phyloP scores from a whole-genome alignment of 306 rosid genomes.

The Mucuna pruriens region DNA sequence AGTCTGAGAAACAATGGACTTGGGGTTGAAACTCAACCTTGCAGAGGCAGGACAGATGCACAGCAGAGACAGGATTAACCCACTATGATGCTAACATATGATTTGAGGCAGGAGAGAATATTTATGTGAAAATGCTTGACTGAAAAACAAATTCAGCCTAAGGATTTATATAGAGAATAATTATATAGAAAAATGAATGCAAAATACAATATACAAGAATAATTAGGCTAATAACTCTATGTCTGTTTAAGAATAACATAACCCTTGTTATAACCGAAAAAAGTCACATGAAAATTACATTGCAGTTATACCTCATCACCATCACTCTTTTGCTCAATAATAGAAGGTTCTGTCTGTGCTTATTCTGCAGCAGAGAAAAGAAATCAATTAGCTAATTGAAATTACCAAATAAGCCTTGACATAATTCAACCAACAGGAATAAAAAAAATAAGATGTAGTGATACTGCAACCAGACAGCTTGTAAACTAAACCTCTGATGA shows the following conservation, averaged over 20 bases:
- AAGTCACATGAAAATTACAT: constrained; percentile 11
- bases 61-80: background rate
- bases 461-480: background rate
- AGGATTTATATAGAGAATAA: background rate
- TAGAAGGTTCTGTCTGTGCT: constrained; percentile 60
- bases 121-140: background rate
- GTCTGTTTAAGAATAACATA: background rate
- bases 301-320: constrained; percentile 61
- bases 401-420: constrained; percentile 12
- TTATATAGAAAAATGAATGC: background rate
- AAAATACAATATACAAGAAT: background rate
- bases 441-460: background rate
- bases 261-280: constrained; percentile 29
- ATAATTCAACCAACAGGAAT: constrained; percentile 23
- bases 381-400: constrained; percentile 15
- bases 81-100: background rate
- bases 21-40: background rate
- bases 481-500: background rate
- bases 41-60: background rate
- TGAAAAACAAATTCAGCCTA: background rate
- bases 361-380: constrained; percentile 56
- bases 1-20: background rate
- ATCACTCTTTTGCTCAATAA: constrained; percentile 50
- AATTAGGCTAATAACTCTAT: background rate
- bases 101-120: background rate